Evolutionary conservation across 805 yeast genomes (phyloP), one percentile per base, ranked within the genome.

Genomic region (Starmerella scarabaei): DNA sequence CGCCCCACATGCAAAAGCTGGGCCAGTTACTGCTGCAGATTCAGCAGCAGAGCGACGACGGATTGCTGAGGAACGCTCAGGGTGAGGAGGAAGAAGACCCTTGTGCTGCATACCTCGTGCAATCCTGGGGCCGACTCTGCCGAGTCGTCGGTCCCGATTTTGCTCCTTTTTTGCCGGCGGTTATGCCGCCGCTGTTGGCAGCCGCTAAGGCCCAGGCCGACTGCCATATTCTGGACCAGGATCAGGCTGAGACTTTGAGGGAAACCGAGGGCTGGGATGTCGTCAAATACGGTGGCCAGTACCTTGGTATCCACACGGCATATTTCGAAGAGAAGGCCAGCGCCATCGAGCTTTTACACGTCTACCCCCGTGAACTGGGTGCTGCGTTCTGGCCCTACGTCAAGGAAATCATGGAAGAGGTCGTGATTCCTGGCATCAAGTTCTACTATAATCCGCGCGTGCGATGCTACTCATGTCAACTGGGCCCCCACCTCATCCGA

Each of bases 111-210:
- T 86, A 83, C 53, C 67, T 91, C 48, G 93, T 84, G 51, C 94
- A 83, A 57, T 95, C 93, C 33, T 91, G 98, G 98, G 84, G 91
- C 40, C 75, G 97, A 54, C 71, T 91, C 33, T 91, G 98, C 57
- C 72, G 80, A 50, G 73, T 88, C 37, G 67, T 88, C 30, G 94
- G 95, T 19, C 70, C 69, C 44, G 94, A 84, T 33, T 91, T 91
- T 57, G 61, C 83, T 44, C 94, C 94, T 12, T 79, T 73, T 51
- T 66, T 91, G 44, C 80, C 84, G 24, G 72, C 72, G 9, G 95
- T 91, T 27, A 69, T 91, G 56, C 96, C 97, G 21, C 86, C 94
- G n/a, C 65, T 91, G 42, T 60, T 91, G 40, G 71, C 68, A 39
- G 79, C 86, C 28, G 98, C 96, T 6, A 83, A 77, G 55, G 86